phyloP scores from a whole-genome alignment of 83 land plant species.

The Thuja plicata region DNA sequence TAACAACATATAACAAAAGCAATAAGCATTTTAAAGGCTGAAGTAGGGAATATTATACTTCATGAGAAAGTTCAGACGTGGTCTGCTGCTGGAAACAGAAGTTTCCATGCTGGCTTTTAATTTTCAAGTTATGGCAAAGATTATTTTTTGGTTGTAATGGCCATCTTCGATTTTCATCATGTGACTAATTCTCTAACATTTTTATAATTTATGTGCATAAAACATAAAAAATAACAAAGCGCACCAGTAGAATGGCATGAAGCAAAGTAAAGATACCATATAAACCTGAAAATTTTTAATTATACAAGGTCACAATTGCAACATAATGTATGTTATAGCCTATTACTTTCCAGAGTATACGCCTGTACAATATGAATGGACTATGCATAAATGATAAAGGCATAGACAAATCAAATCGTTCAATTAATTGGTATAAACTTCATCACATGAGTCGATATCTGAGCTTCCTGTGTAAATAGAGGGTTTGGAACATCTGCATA shows the following conservation, averaged over 20 bases:
- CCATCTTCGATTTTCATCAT: no score
- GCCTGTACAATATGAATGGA: neutral
- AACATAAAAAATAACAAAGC: neutral
- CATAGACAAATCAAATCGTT: neutral
- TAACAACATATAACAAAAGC: no score
- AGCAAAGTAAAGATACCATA: neutral
- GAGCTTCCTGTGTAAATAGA: neutral
- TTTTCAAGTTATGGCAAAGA: no score
- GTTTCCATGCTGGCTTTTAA: no score
- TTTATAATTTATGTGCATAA: no score
- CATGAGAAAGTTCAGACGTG: no score
- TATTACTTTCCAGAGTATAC: no score
- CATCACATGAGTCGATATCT: constrained; percentile 1
- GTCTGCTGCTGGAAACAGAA: no score
- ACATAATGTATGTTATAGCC: neutral
- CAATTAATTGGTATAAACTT: neutral
- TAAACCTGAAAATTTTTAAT: neutral
- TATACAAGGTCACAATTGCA: neutral
- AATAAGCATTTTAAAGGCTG: no score
- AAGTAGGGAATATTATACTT: no score
- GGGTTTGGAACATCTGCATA: neutral
- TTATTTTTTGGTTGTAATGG: no score
- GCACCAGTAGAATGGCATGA: neutral
- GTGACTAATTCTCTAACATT: no score
- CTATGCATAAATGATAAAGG: constrained; percentile 5